phyloP scores from a whole-genome alignment of 768 basidiomycete species.

The Xanthoconium stramineum region DNA sequence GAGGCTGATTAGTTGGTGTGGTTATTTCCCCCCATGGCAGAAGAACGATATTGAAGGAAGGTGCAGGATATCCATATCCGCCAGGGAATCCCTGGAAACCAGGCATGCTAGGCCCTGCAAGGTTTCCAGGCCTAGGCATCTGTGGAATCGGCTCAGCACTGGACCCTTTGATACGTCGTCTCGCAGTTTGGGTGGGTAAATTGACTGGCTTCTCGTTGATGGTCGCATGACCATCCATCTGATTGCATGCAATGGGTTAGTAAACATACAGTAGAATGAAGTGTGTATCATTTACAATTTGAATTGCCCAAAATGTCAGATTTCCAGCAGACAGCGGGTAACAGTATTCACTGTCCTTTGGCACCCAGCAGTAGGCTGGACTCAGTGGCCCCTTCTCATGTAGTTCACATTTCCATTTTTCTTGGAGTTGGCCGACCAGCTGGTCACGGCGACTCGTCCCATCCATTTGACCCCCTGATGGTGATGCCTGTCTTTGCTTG shows the following conservation, averaged over 20 bases:
- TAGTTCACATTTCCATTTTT: not conserved
- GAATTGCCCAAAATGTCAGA: not conserved
- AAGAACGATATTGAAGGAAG: not conserved
- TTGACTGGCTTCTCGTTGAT: not conserved
- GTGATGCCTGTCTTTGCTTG: not conserved
- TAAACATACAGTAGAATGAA: not conserved
- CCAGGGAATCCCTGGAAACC: not conserved
- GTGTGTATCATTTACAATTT: not conserved
- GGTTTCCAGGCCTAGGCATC: not conserved
- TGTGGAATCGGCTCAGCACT: not conserved
- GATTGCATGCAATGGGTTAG: not conserved
- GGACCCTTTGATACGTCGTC: not conserved
- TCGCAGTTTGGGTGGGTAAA: not conserved
- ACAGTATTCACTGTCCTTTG: not conserved
- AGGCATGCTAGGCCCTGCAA: not conserved
- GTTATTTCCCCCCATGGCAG: not conserved
- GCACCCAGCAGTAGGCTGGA: not conserved
- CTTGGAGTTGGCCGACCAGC: not conserved
- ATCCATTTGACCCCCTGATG: not conserved
- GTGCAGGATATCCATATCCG: not conserved
- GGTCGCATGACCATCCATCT: not conserved
- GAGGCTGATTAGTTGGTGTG: not conserved
- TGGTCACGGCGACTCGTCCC: not conserved
- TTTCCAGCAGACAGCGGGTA: not conserved
- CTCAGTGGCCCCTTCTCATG: not conserved